Conservation (phyloP, 129 eudicot genomes). For the Saposhnikovia divaricata region DNA sequence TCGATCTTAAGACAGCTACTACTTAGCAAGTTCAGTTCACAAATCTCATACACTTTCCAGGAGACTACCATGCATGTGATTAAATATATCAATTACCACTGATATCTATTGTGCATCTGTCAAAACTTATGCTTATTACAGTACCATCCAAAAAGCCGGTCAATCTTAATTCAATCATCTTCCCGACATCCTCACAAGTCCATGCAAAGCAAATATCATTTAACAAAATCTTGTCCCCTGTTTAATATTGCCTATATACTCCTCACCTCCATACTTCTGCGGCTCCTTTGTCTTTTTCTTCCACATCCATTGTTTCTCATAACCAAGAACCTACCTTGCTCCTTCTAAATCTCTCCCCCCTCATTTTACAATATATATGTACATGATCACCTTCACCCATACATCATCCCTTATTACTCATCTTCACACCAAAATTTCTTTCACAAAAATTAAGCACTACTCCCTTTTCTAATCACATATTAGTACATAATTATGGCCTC, state of each 20-base stretch:
- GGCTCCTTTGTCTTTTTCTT: constrained; percentile 24
- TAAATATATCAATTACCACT: background rate
- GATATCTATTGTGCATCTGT: no score
- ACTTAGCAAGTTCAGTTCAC: background rate
- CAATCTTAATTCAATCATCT: constrained; percentile 4
- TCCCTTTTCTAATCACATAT: background rate
- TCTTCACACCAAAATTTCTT: background rate
- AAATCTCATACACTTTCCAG: constrained; percentile 1
- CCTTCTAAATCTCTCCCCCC: constrained; percentile 5
- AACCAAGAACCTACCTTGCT: constrained; percentile 14
- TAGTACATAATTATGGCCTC: constrained; percentile 1
- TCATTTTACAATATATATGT: background rate
- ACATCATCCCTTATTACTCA: background rate
- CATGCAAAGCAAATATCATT: background rate
- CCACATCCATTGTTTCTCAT: constrained; percentile 23
- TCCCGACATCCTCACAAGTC: constrained; percentile 22
- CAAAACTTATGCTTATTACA: no score
- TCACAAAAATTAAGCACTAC: background rate
- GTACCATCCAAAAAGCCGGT: background rate
- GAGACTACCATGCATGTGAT: constrained; percentile 1
- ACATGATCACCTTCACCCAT: background rate
- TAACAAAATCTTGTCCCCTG: background rate
- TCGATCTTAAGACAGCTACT: background rate
- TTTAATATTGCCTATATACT: background rate
- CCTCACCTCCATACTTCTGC: constrained; percentile 18